phyloP scores from a whole-genome alignment of 768 basidiomycete species.

The Lactarius deliciosus region DNA sequence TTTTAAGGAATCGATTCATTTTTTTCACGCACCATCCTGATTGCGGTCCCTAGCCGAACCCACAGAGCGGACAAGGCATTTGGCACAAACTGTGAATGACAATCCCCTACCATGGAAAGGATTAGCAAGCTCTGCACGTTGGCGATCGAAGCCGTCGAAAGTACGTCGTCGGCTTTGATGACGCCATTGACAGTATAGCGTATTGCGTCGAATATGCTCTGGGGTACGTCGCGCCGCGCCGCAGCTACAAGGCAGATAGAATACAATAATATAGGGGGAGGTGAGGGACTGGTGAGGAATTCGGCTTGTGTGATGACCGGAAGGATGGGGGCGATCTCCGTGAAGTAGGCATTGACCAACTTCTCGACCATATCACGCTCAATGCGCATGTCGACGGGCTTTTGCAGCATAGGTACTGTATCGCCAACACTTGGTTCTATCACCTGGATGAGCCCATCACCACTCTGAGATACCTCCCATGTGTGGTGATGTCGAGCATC shows the following conservation, averaged over 20 bases:
- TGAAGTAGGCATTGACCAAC: constrained; percentile 90
- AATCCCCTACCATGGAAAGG: constrained; percentile 83
- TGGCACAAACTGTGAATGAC: constrained; percentile 87
- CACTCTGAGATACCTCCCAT: constrained; percentile 80
- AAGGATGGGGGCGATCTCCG: constrained; percentile 82
- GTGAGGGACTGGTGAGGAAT: constrained; percentile 72
- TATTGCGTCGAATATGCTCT: constrained; percentile 85
- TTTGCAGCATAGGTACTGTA: constrained; percentile 52
- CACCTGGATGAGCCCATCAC: constrained; percentile 87
- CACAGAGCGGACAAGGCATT: constrained; percentile 83
- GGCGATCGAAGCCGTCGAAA: constrained; percentile 80
- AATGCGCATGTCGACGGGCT: constrained; percentile 67
- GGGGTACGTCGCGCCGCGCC: constrained; percentile 78
- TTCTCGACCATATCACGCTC: constrained; percentile 77
- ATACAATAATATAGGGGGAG: constrained; percentile 83
- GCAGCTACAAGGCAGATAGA: constrained; percentile 93
- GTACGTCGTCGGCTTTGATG: constrained; percentile 87
- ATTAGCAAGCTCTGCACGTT: constrained; percentile 89
- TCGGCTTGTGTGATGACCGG: constrained; percentile 88
- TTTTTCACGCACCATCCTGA: constrained; percentile 72
- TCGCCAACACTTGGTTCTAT: constrained; percentile 62
- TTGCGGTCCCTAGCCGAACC: constrained; percentile 84
- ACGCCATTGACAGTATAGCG: constrained; percentile 83
- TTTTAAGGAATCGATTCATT: constrained; percentile 21
- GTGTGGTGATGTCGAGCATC: constrained; percentile 86